Evolutionary conservation across 108 stramenopile genomes (phyloP).

Genomic region (Nannochloropsis salina): DNA sequence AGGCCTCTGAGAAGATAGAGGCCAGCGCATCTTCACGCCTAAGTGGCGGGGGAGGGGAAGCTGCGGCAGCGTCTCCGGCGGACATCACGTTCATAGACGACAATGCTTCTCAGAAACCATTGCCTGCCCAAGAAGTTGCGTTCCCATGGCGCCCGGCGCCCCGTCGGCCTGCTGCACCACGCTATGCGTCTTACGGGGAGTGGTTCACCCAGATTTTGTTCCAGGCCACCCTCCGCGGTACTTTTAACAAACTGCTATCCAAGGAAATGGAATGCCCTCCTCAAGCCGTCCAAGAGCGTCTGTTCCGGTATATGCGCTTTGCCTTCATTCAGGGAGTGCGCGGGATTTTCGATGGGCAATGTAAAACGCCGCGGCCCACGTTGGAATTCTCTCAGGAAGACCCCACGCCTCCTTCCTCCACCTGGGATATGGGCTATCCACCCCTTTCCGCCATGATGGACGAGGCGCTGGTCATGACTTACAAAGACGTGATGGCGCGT

Average conservation of each 20-base stretch:
- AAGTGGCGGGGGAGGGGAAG: no score
- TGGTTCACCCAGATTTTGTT: not conserved
- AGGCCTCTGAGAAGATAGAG: no score
- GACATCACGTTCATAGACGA: not conserved
- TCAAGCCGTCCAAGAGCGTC: not conserved
- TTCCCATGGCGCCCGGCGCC: not conserved
- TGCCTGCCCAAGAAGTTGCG: not conserved
- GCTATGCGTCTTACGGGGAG: not conserved
- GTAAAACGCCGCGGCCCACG: not conserved
- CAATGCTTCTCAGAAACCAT: not conserved
- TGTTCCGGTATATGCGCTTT: not conserved
- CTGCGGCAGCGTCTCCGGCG: not conserved
- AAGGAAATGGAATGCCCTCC: not conserved
- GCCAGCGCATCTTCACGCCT: no score
- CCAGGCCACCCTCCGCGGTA: not conserved
- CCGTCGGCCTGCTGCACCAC: not conserved
- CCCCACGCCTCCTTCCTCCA: not conserved
- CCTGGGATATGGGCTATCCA: not conserved
- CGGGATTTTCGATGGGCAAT: not conserved
- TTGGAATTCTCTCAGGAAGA: not conserved
- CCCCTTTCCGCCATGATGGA: not conserved
- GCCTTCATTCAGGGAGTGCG: constrained; percentile 1
- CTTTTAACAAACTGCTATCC: not conserved
- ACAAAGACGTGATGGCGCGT: not conserved
- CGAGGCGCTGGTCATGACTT: not conserved